Evolutionary conservation across 495 filamentous ascomycete genomes (phyloP).

Genomic region (Echria macrotheca): DNA sequence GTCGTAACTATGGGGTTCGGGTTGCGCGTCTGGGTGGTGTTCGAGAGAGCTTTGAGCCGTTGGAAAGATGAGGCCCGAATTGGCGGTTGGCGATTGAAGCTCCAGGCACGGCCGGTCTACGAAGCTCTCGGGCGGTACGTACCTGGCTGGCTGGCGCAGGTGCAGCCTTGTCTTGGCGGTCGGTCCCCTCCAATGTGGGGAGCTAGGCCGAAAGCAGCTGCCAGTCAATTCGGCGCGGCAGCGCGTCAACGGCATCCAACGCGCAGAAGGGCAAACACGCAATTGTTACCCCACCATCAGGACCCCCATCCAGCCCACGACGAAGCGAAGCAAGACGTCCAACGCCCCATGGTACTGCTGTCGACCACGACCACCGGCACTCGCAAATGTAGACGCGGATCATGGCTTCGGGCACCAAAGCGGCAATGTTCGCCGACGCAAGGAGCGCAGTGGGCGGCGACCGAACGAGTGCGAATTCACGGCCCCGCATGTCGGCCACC

Average conservation of each 20-base stretch:
- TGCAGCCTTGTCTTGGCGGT: constrained; percentile 10
- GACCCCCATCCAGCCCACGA: too few species aligned
- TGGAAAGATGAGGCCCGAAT: constrained; percentile 30
- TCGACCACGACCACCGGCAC: neutral
- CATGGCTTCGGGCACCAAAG: constrained; percentile 36
- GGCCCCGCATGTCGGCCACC: constrained; percentile 33
- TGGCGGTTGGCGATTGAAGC: constrained; percentile 15
- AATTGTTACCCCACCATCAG: too few species aligned
- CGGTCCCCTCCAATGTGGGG: neutral
- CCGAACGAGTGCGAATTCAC: constrained; percentile 21
- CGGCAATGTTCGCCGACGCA: constrained; percentile 32
- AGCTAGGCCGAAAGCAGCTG: constrained; percentile 1
- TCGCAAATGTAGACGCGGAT: constrained; percentile 28
- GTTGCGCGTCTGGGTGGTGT: too few species aligned
- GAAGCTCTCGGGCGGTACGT: constrained; percentile 24
- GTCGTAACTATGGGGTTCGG: constrained; percentile 5
- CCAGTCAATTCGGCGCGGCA: neutral
- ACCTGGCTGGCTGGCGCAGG: too few species aligned
- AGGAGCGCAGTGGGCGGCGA: constrained; percentile 31
- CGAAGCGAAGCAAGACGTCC: too few species aligned
- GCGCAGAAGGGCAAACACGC: too few species aligned
- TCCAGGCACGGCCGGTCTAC: constrained; percentile 31
- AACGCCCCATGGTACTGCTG: too few species aligned
- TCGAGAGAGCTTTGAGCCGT: constrained; percentile 18
- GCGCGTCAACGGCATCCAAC: constrained; percentile 3